These are phyloP conservation scores for Aschersonia sp. DNA, from an alignment of 2,329 filamentous ascomycete genomes.

Conservation along the genomic window DNA sequence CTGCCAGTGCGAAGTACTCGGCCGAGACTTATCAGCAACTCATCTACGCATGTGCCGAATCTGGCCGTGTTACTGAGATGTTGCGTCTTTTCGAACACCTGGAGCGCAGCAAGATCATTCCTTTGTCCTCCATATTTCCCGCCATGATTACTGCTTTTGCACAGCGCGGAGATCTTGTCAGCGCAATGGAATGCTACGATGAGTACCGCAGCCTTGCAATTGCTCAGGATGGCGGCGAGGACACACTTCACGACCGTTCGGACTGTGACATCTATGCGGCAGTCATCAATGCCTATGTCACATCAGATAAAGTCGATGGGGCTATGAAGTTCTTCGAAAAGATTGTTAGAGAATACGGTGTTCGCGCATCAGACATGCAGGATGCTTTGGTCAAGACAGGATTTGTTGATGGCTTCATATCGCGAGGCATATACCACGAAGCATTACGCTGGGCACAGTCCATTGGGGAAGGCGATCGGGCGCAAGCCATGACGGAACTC, in stretches of 20 bases:
- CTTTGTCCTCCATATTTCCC: slow-evolving; percentile 72
- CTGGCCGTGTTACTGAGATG: slow-evolving; percentile 76
- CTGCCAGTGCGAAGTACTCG: slow-evolving; percentile 52
- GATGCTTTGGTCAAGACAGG: slow-evolving; percentile 58
- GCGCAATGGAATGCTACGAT: slow-evolving; percentile 88
- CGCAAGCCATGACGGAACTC: slow-evolving; percentile 55
- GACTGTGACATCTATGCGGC: slow-evolving; percentile 81
- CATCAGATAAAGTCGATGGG: slow-evolving; percentile 65
- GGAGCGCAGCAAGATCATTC: slow-evolving; percentile 60
- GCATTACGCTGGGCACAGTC: slow-evolving; percentile 60
- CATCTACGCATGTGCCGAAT: slow-evolving; percentile 73
- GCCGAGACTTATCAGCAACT: slow-evolving; percentile 74
- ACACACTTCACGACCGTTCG: slow-evolving; percentile 53
- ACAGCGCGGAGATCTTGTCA: slow-evolving; percentile 63
- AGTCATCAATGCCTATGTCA: slow-evolving; percentile 79
- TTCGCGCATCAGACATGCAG: slow-evolving; percentile 47
- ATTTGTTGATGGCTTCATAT: slow-evolving; percentile 65
- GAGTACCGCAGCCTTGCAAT: slow-evolving; percentile 87
- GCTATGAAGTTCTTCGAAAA: slow-evolving; percentile 76
- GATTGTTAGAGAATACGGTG: slow-evolving; percentile 50
- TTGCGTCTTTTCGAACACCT: slow-evolving; percentile 82
- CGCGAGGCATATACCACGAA: slow-evolving; percentile 54
- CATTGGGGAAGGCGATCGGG: slow-evolving; percentile 44
- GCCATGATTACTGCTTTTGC: slow-evolving; percentile 94
- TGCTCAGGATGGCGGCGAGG: slow-evolving; percentile 60